Evolutionary conservation across 192 early-diverging fungal species (phyloP), one percentile per base, ranked within the genome.

Genomic region (Coemansia sp.): DNA sequence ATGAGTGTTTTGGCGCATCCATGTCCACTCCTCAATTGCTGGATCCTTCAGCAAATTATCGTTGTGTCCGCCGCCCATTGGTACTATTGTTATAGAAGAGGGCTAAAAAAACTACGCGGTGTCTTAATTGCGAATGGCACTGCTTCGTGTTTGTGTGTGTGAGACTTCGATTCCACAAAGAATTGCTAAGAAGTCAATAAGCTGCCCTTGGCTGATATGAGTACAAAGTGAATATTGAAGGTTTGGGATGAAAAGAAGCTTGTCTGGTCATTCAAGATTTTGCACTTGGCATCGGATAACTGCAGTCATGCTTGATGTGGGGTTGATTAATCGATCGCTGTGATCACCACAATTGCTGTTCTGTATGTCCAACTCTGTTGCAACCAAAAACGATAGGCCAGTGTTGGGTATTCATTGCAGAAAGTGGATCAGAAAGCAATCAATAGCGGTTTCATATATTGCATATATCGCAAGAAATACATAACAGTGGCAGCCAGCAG

Each of bases 21-120:
- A 82, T 27, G 73, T 54, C 79, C 79, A 82, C 38, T 77, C 74
- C 68, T 82, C 79, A 54, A 82, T 82, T 2, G 79, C 79, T 18
- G 79, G 79, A 52, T 82, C 79, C 59, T 77, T 82, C 32, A 82
- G 62, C 54, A 82, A 61, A 14, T 56, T 66, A 6, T 76, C 73
- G 57, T 73, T 49, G 47, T 81, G 73, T 58, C 74, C 79, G 54
- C 69, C 70, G 54, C 65, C 79, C 79, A 82, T 82, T 59, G 58
- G 47, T 52, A 12, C 30, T 41, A 47, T 5, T 34, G 56, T 12
- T 12, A n/a, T 28, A 5, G 8, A 24, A 28, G 7, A 25, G 12
- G 26, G 5, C 14, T 44, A 16, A 44, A 44, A 16, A 4, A 25
- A 19, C 18, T 7, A 2, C 51, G 25, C 0, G 52, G 3, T 25